Base-by-base conservation (phyloP, 129 eudicot species). In the Escallonia herrerae region DNA sequence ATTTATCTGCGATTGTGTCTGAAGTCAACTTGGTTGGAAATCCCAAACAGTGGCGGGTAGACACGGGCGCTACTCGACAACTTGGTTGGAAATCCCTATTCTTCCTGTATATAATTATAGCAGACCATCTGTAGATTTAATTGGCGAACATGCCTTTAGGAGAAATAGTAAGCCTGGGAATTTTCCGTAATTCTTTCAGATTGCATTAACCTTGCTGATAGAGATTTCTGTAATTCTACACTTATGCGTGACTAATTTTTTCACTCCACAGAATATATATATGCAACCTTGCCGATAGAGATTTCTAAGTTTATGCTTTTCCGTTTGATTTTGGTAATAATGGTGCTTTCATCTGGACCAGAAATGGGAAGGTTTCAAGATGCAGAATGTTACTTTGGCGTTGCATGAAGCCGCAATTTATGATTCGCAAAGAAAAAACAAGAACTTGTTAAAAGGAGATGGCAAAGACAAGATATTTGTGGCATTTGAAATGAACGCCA, bases 361-460 rank as follows among this genome's bases (percentile, higher is more conserved):
- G 80, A 48, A 69, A 55, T 68, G 80, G 80, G 64, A 68, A 15
- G 70, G 74, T 40, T 75, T 75, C 41, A 66, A 62, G 42, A 68
- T 75, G 74, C 6, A 62, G 65, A 11, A 75, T 40, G 80, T 68
- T 10, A 47, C 53, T 62, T 46, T 75, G 74, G 58, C 68, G 70
- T 43, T 75, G 64, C 45, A 75, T 9, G 52, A 62, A 8, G 75
- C 74, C 6, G 47, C 63, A 40, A 56, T 75, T 40, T 9, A 62
- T 56, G 7, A 42, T 4, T 67, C 64, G 66, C 61, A 67, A 54
- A 33, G 64, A 43, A 62, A 46, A 39, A 12, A 12, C 40, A 55
- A 40, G 33, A 15, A 41, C 52, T n/a, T 43, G 65, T 62, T 39
- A 7, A 62, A 4, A 11, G 42, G 37, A n/a, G 45, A 5, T 7